Evolutionary conservation across 1,284 basidiomycete genomes (phyloP).

Genomic region (Leccinum subspadiceum): DNA sequence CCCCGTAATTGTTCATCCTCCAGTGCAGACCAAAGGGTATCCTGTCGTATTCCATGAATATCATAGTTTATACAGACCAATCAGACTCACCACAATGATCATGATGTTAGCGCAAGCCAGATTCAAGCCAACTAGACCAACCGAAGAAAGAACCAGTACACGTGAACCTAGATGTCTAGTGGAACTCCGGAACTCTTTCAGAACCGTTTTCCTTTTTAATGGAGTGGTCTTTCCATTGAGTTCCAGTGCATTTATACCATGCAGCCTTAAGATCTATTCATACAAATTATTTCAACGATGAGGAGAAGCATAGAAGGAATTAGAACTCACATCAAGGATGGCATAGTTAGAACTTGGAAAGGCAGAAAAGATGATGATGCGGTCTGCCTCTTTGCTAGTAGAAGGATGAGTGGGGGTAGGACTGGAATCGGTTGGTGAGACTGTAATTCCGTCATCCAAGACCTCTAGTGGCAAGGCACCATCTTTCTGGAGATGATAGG

Average conservation of each 20-base stretch:
- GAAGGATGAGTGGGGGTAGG: background rate
- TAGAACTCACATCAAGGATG: background rate
- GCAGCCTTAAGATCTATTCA: background rate
- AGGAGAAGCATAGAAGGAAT: background rate
- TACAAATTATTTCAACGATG: background rate
- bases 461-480: background rate
- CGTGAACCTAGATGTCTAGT: background rate
- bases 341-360: background rate
- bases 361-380: background rate
- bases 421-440: background rate
- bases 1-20: slow-evolving; percentile 11
- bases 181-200: background rate
- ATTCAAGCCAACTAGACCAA: background rate
- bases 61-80: background rate
- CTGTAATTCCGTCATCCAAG: background rate
- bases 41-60: background rate
- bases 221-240: background rate
- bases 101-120: background rate
- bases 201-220: background rate
- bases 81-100: background rate
- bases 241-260: background rate
- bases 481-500: background rate
- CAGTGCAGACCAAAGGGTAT: slow-evolving; percentile 14
- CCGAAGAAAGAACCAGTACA: background rate
- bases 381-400: background rate